Percentiles rank a stretch among this genome's conserved stretches.
Evolutionary conservation across 208 protist species (phyloP).

Genomic region (Novymonas esmeraldas): DNA sequence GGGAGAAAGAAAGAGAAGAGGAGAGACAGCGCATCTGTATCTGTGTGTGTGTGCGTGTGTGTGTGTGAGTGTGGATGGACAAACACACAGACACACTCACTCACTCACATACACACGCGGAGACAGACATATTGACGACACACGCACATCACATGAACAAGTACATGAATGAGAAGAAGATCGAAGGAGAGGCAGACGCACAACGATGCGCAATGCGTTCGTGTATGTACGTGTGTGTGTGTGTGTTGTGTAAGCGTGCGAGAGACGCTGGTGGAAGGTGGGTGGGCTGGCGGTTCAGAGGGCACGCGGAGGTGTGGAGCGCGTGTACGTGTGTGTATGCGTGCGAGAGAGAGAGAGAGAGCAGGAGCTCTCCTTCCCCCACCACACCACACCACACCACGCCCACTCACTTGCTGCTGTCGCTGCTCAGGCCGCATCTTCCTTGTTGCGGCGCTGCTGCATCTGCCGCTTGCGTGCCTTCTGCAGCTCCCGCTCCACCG

Average conservation of each 20-base stretch:
- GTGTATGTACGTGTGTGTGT: too few species aligned
- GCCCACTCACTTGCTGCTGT: not conserved
- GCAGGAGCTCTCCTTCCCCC: not conserved
- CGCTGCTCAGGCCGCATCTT: conserved; percentile 29
- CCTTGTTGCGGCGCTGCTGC: conserved; percentile 55
- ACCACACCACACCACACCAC: not conserved
- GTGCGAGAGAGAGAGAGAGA: not conserved
- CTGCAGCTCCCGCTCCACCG: conserved; percentile 88
- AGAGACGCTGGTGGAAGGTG: too few species aligned
- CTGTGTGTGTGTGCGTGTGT: not conserved
- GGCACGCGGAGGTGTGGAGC: too few species aligned
- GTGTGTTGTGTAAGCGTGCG: too few species aligned
- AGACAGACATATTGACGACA: not conserved
- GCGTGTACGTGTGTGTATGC: too few species aligned
- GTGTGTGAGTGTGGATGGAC: not conserved
- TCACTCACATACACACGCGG: conserved; percentile 10
- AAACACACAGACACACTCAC: conserved; percentile 2
- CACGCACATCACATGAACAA: not conserved
- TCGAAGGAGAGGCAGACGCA: not conserved
- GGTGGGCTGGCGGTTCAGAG: too few species aligned
- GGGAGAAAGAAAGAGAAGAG: not conserved
- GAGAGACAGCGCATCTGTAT: not conserved
- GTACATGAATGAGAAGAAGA: not conserved
- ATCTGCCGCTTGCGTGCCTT: conserved; percentile 74
- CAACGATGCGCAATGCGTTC: not conserved